Base-by-base conservation (phyloP, 73 alveolate genomes). In the Paramecium sexaurelia region DNA sequence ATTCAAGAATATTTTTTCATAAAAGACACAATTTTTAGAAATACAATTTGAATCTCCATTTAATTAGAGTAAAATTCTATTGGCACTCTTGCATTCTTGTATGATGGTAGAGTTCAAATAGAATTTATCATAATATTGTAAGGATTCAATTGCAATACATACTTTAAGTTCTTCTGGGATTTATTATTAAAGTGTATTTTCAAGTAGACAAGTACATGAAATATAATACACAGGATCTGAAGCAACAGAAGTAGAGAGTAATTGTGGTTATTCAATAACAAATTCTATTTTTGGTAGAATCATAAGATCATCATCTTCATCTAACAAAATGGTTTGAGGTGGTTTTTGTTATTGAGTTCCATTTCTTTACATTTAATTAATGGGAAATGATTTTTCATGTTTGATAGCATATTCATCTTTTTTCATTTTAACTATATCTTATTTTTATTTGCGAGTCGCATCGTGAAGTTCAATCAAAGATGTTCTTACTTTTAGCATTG, bases 281-380 rank as follows among this genome's bases (percentile, higher is more conserved):
- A 26, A 39, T 43, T 78, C 90, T 0, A 39, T 61, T 41, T 41
- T 45, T 3, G 90, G 90, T n/a, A 78, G 11, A 41, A 78, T 78
- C 33, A 61, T 40, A 1, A 78, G 2, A 41, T 78, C 90, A 78
- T 78, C 90, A 78, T 78, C 90, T 24, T 37, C 69, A 41, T 41
- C 73, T 9, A 78, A 27, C 15, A 36, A 15, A 41, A 78, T 43
- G 1, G 45, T 37, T 37, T 73, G 35, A 17, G 45, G 39, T 5
- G 19, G 67, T 17, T 73, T 29, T 73, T 20, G 6, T 73, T 73
- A 37, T 35, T 19, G 71, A 0, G 13, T 8, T 78, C 37, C 26
- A 29, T 66, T 29, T 66, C 26, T 29, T 8, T 66, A 66, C 1
- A 35, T 20, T 35, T 35, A 71, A 27, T 71, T 20, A 5, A 33